These are phyloP conservation scores for Leucocoprinus birnbaumii DNA, from an alignment of 768 basidiomycete species.

Conservation along the genomic window DNA sequence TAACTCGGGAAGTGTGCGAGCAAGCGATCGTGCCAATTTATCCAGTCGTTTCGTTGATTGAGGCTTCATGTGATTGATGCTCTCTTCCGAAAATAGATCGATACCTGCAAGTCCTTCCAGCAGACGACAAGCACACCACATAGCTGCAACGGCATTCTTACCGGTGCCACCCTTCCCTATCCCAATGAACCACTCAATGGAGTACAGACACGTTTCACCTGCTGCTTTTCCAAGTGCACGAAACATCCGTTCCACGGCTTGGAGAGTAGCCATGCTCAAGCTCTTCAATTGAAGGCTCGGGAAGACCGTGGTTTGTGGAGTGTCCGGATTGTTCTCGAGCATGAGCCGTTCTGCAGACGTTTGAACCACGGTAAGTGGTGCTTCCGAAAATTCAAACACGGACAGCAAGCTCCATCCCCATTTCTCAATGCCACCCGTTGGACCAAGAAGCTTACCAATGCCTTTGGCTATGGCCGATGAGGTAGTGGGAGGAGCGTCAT, in stretches of 20 bases:
- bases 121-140: conserved; percentile 82
- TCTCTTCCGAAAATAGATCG: conserved; percentile 32
- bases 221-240: conserved; percentile 65
- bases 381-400: conserved; percentile 72
- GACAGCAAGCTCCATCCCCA: conserved; percentile 90
- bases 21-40: conserved; percentile 61
- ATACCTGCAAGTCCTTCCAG: conserved; percentile 67
- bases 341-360: conserved; percentile 50
- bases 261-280: conserved; percentile 41
- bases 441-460: conserved; percentile 69
- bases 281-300: conserved; percentile 60
- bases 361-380: conserved; percentile 43
- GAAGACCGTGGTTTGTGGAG: conserved; percentile 40
- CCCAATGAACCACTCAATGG: conserved; percentile 81
- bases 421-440: conserved; percentile 80
- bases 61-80: conserved; percentile 20
- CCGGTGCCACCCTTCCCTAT: conserved; percentile 45
- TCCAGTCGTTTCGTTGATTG: conserved; percentile 50
- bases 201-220: conserved; percentile 66
- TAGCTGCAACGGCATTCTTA: conserved; percentile 56
- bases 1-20: conserved; percentile 61
- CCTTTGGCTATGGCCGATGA: conserved; percentile 40
- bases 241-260: conserved; percentile 67
- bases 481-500: conserved; percentile 21
- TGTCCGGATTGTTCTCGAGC: conserved; percentile 48